phyloP scores from a whole-genome alignment of 495 filamentous ascomycete genomes.

The Daldinia childiae region DNA sequence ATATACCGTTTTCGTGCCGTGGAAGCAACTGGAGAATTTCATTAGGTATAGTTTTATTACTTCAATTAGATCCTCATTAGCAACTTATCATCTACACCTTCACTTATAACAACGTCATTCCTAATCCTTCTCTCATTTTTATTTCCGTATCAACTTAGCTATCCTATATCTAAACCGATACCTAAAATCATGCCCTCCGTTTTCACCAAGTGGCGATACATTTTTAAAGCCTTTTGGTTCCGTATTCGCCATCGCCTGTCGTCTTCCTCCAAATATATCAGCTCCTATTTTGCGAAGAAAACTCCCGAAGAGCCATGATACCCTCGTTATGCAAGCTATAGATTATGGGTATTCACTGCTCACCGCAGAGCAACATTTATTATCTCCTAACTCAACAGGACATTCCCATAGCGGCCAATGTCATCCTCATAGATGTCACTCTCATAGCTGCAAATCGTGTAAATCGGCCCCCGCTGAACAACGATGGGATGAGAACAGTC shows the following conservation, averaged over 20 bases:
- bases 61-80: not conserved
- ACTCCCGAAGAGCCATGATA: constrained; percentile 28
- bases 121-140: not conserved
- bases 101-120: constrained; percentile 4
- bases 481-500: constrained; percentile 41
- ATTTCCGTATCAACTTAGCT: not conserved
- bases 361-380: constrained; percentile 14
- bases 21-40: not conserved
- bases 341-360: constrained; percentile 19
- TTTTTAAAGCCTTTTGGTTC: constrained; percentile 29
- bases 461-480: constrained; percentile 39
- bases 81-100: not conserved
- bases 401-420: constrained; percentile 16
- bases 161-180: not conserved
- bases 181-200: constrained; percentile 30
- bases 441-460: constrained; percentile 37
- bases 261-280: constrained; percentile 24
- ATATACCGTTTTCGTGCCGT: not conserved
- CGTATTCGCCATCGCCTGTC: constrained; percentile 27
- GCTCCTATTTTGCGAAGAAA: constrained; percentile 26
- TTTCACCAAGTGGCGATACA: constrained; percentile 35
- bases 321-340: constrained; percentile 23
- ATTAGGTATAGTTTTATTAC: not conserved
- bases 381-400: constrained; percentile 32
- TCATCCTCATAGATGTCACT: constrained; percentile 33